Conservation (phyloP, 208 protist species). For the Leishmania gerbilli region DNA sequence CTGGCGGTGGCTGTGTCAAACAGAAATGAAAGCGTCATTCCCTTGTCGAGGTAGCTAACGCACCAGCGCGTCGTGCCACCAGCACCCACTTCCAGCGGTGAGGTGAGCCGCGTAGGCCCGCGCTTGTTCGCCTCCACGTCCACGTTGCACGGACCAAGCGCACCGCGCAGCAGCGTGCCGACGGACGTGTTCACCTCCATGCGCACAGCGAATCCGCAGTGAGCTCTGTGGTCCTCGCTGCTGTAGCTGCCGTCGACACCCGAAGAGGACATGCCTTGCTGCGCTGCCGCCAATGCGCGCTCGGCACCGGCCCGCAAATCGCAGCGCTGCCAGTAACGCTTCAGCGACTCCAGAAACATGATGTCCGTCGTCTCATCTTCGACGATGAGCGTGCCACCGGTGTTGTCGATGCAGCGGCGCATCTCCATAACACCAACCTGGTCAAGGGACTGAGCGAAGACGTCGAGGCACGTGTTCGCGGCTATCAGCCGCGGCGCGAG, state of each 20-base stretch:
- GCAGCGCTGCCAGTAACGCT: conserved; percentile 78
- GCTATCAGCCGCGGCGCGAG: conserved; percentile 86
- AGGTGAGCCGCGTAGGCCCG: conserved; percentile 30
- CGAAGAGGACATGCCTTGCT: neutral
- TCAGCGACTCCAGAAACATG: conserved; percentile 81
- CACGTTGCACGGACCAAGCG: conserved; percentile 69
- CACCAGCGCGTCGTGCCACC: conserved; percentile 67
- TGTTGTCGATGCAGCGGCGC: conserved; percentile 85
- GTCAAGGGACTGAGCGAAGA: conserved; percentile 97
- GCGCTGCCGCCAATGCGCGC: neutral
- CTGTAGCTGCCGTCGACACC: neutral
- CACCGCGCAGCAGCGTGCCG: conserved; percentile 74
- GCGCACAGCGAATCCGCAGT: conserved; percentile 66
- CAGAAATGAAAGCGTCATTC: conserved; percentile 59
- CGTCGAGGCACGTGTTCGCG: conserved; percentile 95
- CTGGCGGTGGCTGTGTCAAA: conserved; percentile 82
- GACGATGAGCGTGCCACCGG: conserved; percentile 95
- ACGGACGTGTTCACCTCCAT: conserved; percentile 74
- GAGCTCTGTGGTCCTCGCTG: conserved; percentile 29
- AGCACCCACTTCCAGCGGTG: conserved; percentile 65
- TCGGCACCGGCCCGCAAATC: conserved; percentile 36
- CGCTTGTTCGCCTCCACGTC: conserved; percentile 52
- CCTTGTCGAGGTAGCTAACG: conserved; percentile 65
- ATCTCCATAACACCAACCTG: conserved; percentile 98
- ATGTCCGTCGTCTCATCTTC: conserved; percentile 94